Percentiles rank a stretch among this genome's conserved stretches.
Evolutionary conservation across 768 basidiomycete species (phyloP).

Genomic region (Boletus vinaceobasis): DNA sequence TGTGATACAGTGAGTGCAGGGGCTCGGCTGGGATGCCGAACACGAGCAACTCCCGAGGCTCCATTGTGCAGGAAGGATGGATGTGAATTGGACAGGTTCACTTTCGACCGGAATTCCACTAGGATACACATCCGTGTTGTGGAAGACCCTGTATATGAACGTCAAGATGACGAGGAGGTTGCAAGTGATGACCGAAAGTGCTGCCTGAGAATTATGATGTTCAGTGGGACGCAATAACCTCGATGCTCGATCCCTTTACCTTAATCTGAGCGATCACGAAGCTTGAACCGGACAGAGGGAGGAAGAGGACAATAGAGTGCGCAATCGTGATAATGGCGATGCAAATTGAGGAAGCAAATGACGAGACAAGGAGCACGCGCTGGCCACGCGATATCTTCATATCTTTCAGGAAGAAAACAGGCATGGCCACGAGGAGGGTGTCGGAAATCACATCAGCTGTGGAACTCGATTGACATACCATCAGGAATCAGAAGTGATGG

Average conservation of each 20-base stretch:
- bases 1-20: not conserved
- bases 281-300: not conserved
- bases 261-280: slow-evolving; percentile 18
- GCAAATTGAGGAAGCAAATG: slow-evolving; percentile 18
- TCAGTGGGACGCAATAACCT: not conserved
- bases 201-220: slow-evolving; percentile 8
- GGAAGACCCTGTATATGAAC: slow-evolving; percentile 12
- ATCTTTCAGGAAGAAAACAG: slow-evolving; percentile 11
- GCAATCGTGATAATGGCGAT: slow-evolving; percentile 14
- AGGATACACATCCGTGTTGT: slow-evolving; percentile 1
- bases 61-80: slow-evolving; percentile 4
- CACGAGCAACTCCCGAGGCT: not conserved
- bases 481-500: not conserved
- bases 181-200: slow-evolving; percentile 18
- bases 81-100: slow-evolving; percentile 13
- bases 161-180: slow-evolving; percentile 19
- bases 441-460: slow-evolving; percentile 22
- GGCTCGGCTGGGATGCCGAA: not conserved
- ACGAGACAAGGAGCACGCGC: slow-evolving; percentile 14
- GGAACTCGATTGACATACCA: not conserved
- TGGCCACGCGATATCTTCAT: slow-evolving; percentile 11
- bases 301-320: slow-evolving; percentile 8
- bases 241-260: slow-evolving; percentile 4
- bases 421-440: slow-evolving; percentile 9
- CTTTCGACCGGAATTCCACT: not conserved